Base-by-base conservation (phyloP, 2,329 filamentous ascomycete species). In the Botryotinia calthae region DNA sequence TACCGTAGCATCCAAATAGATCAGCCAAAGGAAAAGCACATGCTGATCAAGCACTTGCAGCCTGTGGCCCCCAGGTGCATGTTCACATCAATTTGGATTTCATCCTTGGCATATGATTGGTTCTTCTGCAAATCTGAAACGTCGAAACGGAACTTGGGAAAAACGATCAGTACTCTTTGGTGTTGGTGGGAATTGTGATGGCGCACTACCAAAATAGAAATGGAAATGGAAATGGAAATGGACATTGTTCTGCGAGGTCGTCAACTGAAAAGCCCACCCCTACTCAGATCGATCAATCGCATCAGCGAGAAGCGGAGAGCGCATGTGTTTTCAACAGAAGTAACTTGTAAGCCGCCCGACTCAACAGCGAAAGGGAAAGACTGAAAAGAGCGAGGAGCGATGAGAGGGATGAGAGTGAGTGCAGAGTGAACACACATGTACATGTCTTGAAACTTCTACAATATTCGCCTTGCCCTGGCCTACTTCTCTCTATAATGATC, bases 81-180 rank as follows among this genome's bases (percentile, higher is more conserved):
- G 34, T 56, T 25, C 20, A 51, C 28, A 40, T 22, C 34, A 28
- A 44, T 40, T 31, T n/a, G 14, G 34, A 8, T 37, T 34, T 28
- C 5, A 4, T 34, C 20, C 31, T 20, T 2, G 4, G 14, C 14
- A 59, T n/a, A 28, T 61, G 8, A 70, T 70, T 70, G 68, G 68
- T 3, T 63, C 56, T 70, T 4, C n/a, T n/a, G 14, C 9, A 70
- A 63, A 31, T 40, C 25, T 70, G 68, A 70, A 70, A 70, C 68
- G 22, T 40, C 18, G 59, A 62, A 62, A 62, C 22, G 22, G 20
- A 31, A 62, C 68, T 61, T 70, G 44, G 28, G 34, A 25, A 62
- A 48, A 62, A 42, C 65, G 67, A 70, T 40, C 56, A 62, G 34
- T 37, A 22, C 40, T 22, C n/a, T 44, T 16, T 54, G 51, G 51